phyloP scores from a whole-genome alignment of 2,329 filamentous ascomycete genomes.

The Xylariaceae sp. region DNA sequence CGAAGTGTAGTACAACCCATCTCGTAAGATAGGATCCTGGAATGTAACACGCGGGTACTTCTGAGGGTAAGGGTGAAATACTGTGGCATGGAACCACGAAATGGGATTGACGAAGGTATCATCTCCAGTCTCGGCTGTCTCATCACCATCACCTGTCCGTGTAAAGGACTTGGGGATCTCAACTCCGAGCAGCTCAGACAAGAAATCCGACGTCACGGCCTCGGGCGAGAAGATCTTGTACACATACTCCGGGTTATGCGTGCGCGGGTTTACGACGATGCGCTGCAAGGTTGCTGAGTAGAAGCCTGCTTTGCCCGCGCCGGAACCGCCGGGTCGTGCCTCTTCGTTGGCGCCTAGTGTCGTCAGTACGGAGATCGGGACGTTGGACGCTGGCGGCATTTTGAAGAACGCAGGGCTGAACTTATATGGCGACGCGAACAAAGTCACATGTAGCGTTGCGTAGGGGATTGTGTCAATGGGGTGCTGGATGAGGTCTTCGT shows the following conservation, averaged over 20 bases:
- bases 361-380: constrained; percentile 81
- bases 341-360: constrained; percentile 71
- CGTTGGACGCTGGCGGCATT: constrained; percentile 58
- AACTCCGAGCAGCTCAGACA: constrained; percentile 58
- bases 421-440: constrained; percentile 79
- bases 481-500: constrained; percentile 62
- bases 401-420: constrained; percentile 78
- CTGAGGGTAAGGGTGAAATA: constrained; percentile 86
- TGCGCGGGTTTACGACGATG: constrained; percentile 65
- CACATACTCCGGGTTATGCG: constrained; percentile 58
- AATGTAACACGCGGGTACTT: constrained; percentile 86
- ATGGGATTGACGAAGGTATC: constrained; percentile 55
- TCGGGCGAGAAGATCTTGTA: constrained; percentile 71
- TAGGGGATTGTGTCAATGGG: constrained; percentile 83
- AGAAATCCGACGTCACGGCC: constrained; percentile 57
- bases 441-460: constrained; percentile 83
- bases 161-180: constrained; percentile 51
- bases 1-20: constrained; percentile 72
- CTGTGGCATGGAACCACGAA: constrained; percentile 77
- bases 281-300: constrained; percentile 83
- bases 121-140: constrained; percentile 36
- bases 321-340: constrained; percentile 55
- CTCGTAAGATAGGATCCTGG: constrained; percentile 74
- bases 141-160: constrained; percentile 23
- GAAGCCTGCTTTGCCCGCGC: constrained; percentile 77